Base-by-base conservation (phyloP, 768 basidiomycete species). In the Aureoboletus auriporus region DNA sequence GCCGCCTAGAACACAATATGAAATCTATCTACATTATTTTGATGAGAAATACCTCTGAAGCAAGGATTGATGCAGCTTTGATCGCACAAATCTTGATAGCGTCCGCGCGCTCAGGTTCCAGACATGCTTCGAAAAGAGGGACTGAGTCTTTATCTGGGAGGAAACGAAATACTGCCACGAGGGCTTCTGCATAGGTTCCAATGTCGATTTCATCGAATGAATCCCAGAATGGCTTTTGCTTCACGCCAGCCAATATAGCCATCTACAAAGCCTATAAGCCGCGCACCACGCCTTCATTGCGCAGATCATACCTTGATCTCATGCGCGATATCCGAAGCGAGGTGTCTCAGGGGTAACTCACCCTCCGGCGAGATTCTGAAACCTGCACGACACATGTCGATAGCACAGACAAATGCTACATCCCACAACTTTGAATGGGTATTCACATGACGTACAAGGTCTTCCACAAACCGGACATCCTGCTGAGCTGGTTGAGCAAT, bases 41-140 rank as follows among this genome's bases (percentile, higher is more conserved):
- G 40, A 49, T 23, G 17, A 43, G 8, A 56, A 69, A 48, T 58
- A 83, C 86, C 72, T 93, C 89, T 44, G 80, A 74, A 7, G 76
- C 70, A 29, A 92, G 62, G 0, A 82, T 86, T 35, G 88, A 66
- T 55, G 78, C 83, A 3, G 91, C 88, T 52, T 84, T 82, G 46
- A 93, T 73, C 2, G 77, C 91, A 49, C 80, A 80, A 10, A 85
- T 79, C 71, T 93, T 93, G 55, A 89, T 80, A 2, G 85, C 84
- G 23, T 91, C 87, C 1, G 88, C 85, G 28, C 86, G 78, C 56
- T 90, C 86, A 8, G 89, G 80, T 47, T 86, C 82, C 36, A 91
- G 62, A 53, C 89, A 88, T 12, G 72, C 71, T 17, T 70, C 58
- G 60, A 93, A 88, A 6, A 91, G 59, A 0, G 73, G 72, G 7